These are phyloP conservation scores for Gossypium lobatum DNA, from an alignment of 441 rosid genomes.

Conservation along the genomic window DNA sequence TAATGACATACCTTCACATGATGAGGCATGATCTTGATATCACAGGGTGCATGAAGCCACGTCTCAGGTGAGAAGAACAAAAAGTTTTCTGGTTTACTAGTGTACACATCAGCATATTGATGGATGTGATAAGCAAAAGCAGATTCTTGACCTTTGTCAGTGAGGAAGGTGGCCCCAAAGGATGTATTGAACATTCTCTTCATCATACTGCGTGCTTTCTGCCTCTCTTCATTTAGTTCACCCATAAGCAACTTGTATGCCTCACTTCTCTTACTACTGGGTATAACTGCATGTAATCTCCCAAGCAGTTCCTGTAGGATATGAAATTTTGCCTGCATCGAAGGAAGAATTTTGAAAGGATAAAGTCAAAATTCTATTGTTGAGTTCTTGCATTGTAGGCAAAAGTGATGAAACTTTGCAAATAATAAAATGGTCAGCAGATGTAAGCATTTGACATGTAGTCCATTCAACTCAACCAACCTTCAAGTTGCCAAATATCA, in stretches of 20 bases:
- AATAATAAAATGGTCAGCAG: not conserved
- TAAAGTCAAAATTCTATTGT: not conserved
- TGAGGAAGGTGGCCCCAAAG: conserved; percentile 92
- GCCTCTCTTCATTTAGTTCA: conserved; percentile 74
- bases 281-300: conserved; percentile 55
- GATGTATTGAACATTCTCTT: conserved; percentile 84
- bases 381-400: not conserved
- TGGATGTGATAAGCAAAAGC: conserved; percentile 95
- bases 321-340: conserved; percentile 78
- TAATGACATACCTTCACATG: conserved; percentile 65
- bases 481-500: not conserved
- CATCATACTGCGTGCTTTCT: conserved; percentile 63
- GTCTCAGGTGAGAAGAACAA: conserved; percentile 72
- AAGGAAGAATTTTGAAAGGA: not conserved
- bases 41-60: conserved; percentile 85
- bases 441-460: not conserved
- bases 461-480: not conserved
- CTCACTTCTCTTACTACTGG: conserved; percentile 40
- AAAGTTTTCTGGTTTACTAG: conserved; percentile 91
- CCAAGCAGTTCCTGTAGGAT: conserved; percentile 93
- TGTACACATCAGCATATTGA: conserved; percentile 87
- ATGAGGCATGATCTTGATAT: conserved; percentile 96
- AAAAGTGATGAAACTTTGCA: not conserved
- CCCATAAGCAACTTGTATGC: conserved; percentile 48
- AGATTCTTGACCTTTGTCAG: conserved; percentile 92